Conservation (phyloP, 169 alveolate genomes). For the Plasmodium sp. region DNA sequence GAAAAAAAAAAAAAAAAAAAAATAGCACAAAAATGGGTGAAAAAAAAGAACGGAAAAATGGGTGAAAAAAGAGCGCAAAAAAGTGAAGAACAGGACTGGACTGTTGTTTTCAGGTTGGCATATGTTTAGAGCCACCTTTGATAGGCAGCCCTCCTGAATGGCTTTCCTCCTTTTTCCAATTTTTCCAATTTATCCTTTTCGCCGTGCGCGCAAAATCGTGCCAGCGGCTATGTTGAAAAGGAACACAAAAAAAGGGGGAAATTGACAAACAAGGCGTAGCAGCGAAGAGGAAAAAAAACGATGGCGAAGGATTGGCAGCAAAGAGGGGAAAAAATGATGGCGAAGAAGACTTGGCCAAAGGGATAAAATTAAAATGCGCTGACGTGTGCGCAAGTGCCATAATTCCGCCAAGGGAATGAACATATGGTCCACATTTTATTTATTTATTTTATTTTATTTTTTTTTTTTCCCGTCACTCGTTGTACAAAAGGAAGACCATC, state of each 20-base stretch:
- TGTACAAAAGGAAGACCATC: constrained; percentile 67
- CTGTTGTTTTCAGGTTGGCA: background rate
- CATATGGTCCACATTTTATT: background rate
- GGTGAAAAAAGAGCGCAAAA: background rate
- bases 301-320: background rate
- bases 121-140: background rate
- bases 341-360: background rate
- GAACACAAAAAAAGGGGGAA: background rate
- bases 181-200: background rate
- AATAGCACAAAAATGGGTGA: background rate
- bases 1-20: background rate
- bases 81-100: background rate
- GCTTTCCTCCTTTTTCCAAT: background rate
- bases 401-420: background rate
- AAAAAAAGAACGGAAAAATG: background rate
- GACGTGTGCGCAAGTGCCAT: background rate
- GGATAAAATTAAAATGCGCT: background rate
- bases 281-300: background rate
- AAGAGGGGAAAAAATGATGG: background rate
- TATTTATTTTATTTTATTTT: background rate
- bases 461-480: constrained; percentile 17
- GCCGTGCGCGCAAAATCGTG: background rate
- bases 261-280: background rate
- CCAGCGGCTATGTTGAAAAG: background rate
- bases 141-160: background rate